These are phyloP conservation scores for Cinchona pubescens DNA, from an alignment of 257 asterid genomes.

Conservation along the genomic window DNA sequence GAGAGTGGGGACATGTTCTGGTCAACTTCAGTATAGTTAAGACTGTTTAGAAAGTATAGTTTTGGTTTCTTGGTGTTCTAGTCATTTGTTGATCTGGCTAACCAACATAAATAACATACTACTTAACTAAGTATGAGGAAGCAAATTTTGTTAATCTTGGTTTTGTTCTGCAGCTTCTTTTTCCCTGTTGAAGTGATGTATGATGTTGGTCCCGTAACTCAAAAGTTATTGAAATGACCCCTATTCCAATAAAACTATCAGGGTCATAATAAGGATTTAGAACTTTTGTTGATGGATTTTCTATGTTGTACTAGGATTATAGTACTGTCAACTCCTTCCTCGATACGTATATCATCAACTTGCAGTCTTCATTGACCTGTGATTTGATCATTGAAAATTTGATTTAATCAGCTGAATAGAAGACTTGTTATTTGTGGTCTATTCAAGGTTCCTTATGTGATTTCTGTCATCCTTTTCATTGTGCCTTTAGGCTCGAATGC, in stretches of 20 bases:
- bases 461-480: slow-evolving; percentile 11
- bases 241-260: not conserved
- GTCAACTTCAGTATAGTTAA: not conserved
- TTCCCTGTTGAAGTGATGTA: not conserved
- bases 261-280: not conserved
- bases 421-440: not conserved
- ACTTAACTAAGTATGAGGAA: not conserved
- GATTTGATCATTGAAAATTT: not conserved
- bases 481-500: slow-evolving; percentile 73
- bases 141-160: not conserved
- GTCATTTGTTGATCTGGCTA: not conserved
- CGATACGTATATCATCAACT: not conserved
- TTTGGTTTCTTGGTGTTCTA: not conserved
- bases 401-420: not conserved
- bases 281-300: not conserved
- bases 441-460: not conserved
- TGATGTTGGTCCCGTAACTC: not conserved
- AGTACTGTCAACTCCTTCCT: not conserved
- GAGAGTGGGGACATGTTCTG: not conserved
- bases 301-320: not conserved
- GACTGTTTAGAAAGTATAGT: not conserved
- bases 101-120: not conserved
- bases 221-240: not conserved
- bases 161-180: not conserved
- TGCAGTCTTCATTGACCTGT: not conserved